Conservation (phyloP, 2,329 filamentous ascomycete species). For the Zalaria sp. region DNA sequence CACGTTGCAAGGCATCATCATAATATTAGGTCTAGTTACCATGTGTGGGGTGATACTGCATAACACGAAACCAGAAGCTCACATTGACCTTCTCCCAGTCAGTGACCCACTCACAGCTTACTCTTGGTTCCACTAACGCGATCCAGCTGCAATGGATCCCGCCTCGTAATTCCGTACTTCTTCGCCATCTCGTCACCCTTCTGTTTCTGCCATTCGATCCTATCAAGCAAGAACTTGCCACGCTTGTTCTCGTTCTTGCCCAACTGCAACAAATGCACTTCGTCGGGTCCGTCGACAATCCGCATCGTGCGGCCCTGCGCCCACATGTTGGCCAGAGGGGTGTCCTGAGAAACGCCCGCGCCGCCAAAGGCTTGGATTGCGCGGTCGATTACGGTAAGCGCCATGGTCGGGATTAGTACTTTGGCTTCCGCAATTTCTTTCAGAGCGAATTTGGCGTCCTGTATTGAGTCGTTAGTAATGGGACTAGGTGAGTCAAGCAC, state of each 20-base stretch:
- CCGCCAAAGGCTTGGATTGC: conserved; percentile 88
- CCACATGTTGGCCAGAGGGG: conserved; percentile 57
- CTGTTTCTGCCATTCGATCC: conserved; percentile 49
- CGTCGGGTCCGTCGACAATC: conserved; percentile 70
- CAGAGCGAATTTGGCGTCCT: conserved; percentile 72
- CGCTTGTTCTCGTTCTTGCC: conserved; percentile 67
- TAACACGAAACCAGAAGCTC: too few relatives aligned
- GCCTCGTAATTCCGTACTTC: conserved; percentile 36
- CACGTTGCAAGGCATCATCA: too few relatives aligned
- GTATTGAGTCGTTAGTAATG: background rate
- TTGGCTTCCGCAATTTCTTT: conserved; percentile 94
- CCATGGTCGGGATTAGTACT: conserved; percentile 71
- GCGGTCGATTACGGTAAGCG: conserved; percentile 79
- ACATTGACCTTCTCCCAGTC: too few relatives aligned
- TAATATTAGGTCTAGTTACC: too few relatives aligned
- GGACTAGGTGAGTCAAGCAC: background rate
- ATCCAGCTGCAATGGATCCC: conserved; percentile 27
- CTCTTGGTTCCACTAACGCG: conserved; percentile 10
- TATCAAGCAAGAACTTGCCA: conserved; percentile 41
- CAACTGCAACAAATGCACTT: conserved; percentile 79
- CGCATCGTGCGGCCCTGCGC: conserved; percentile 20
- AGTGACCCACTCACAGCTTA: too few relatives aligned
- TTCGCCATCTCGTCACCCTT: conserved; percentile 53
- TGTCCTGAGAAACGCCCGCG: conserved; percentile 86
- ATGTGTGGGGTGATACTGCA: too few relatives aligned